Evolutionary conservation across 345 rosid genomes (phyloP), one percentile per base, ranked within the genome.

Genomic region (Hirschfeldia incana): DNA sequence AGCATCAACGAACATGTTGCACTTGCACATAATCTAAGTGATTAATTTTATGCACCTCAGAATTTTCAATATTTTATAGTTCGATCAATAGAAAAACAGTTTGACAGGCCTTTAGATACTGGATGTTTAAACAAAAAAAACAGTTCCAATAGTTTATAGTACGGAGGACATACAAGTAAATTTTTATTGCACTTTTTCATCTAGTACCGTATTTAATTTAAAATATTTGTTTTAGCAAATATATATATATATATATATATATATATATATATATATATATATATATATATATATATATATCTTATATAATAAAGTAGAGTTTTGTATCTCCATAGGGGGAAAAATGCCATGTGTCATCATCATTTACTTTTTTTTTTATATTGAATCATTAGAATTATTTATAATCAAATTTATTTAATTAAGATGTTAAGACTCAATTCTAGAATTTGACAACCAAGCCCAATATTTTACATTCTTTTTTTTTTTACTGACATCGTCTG

Each of bases 1-100:
- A 79, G 78, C 70, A 74, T 79, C 83, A 70, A 51, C 51, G 37
- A 79, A 69, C 71, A 79, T 79, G 21, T 21, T 21, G 78, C 68
- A 73, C 21, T 21, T 21, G 16, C 74, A 74, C 67, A 37, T 55
- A 8, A 30, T 27, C 59, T 61, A 8, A 73, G 57, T 51, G 57
- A 0, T 53, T 51, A 46, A 73, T 67, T 78, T 79, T 34, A 5
- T 66, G 73, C 68, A 30, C 55, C 44, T 73, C 74, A 8, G 12
- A 66, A 58, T 33, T 72, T 73, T 78, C 73, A 32, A 42, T 46
- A 16, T 46, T 46, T 46, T 67, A 39, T 10, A 68, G 51, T 68
- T 75, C 32, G 62, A n/a, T 17, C 39, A 33, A 62, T 34, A 5
- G 21, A 16, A 42, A 32, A 58, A 21, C 6, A 32, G 55, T 62